Evolutionary conservation across 768 basidiomycete species (phyloP).

Genomic region (Leccinum disarticulatum): DNA sequence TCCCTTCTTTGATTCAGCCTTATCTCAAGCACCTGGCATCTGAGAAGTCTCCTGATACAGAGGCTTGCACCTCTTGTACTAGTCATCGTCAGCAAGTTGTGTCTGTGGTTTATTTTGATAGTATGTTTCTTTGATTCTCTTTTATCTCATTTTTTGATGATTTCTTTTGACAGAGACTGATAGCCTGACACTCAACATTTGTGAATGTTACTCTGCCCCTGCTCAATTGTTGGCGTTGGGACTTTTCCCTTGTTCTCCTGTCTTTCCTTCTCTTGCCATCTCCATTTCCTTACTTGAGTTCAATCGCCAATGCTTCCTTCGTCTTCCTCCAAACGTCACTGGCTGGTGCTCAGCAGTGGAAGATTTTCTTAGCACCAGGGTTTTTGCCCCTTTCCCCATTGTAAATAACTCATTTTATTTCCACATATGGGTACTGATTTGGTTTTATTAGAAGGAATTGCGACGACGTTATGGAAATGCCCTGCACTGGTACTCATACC

Average conservation of each 20-base stretch:
- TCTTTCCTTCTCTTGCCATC: not conserved
- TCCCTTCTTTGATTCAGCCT: not conserved
- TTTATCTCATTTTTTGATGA: not conserved
- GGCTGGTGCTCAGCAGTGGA: not conserved
- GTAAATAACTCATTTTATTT: not conserved
- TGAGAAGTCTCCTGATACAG: not conserved
- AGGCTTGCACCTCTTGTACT: not conserved
- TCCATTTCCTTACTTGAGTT: not conserved
- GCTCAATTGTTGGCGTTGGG: not conserved
- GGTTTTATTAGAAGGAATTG: not conserved
- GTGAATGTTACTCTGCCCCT: not conserved
- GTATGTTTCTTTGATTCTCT: not conserved
- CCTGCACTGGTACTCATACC: not conserved
- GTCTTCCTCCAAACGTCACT: not conserved
- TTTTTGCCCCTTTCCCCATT: not conserved
- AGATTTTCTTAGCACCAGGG: not conserved
- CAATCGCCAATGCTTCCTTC: not conserved
- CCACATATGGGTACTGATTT: not conserved
- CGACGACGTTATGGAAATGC: not conserved
- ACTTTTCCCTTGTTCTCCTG: not conserved
- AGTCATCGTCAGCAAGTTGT: not conserved
- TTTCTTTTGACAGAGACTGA: not conserved
- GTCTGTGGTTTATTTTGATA: not conserved
- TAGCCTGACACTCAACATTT: not conserved
- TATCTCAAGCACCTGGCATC: not conserved